These are phyloP conservation scores for Lactifluus volemus DNA, from an alignment of 768 basidiomycete species.

Conservation along the genomic window DNA sequence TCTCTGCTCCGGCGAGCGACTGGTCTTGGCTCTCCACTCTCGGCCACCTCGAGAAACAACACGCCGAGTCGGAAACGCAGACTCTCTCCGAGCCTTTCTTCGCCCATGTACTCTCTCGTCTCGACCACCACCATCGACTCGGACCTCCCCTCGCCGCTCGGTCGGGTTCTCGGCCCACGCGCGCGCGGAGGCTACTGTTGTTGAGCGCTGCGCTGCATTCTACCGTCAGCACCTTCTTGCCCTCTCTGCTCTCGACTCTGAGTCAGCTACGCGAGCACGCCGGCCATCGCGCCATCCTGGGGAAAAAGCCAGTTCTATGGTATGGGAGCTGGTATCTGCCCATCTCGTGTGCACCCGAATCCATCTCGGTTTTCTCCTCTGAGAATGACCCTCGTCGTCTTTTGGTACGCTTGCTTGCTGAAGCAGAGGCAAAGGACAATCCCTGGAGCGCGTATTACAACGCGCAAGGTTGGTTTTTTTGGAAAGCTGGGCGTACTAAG, in stretches of 20 bases:
- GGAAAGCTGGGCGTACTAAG: neutral
- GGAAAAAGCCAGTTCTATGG: constrained; percentile 13
- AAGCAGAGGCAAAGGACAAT: constrained; percentile 2
- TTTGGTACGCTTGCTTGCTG: constrained; percentile 1
- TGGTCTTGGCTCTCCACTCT: constrained; percentile 8
- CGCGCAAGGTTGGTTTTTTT: constrained; percentile 14
- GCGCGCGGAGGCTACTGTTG: neutral
- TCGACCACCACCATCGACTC: neutral
- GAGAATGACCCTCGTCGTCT: neutral
- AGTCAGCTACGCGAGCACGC: neutral
- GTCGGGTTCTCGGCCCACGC: neutral
- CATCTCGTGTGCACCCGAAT: constrained; percentile 1
- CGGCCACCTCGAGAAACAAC: neutral
- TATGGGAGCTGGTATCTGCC: constrained; percentile 17
- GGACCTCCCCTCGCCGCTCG: neutral
- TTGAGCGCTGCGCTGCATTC: constrained; percentile 10
- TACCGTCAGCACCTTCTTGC: constrained; percentile 13
- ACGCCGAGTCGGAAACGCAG: neutral
- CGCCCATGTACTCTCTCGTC: neutral
- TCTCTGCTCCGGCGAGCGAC: neutral
- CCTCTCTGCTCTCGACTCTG: constrained; percentile 6
- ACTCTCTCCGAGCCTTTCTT: constrained; percentile 1
- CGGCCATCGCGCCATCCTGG: constrained; percentile 3
- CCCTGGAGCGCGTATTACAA: constrained; percentile 18
- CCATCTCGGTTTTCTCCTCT: neutral